A percentile compares a stretch with the other conserved stretches of the same genome.
Conservation (phyloP, 176 grass and related monocot genomes). For the Cenchrus americanus region DNA sequence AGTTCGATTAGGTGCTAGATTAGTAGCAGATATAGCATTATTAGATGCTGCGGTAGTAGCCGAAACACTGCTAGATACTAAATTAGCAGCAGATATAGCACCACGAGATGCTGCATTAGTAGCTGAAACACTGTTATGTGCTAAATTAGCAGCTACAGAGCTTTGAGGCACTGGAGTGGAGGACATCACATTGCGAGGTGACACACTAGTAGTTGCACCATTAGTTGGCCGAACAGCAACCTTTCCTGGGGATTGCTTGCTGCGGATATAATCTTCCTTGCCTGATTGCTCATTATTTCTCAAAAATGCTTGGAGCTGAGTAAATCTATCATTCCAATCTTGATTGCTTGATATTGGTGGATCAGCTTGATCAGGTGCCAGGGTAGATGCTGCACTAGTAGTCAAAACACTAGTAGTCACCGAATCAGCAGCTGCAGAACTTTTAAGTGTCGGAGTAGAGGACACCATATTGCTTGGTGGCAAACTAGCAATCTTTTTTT, state of each 20-base stretch:
- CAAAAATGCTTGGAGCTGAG: constrained; percentile 74
- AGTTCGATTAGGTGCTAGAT: not conserved
- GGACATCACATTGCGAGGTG: constrained; percentile 33
- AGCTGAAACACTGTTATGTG: constrained; percentile 22
- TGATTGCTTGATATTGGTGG: constrained; percentile 47
- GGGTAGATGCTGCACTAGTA: constrained; percentile 32
- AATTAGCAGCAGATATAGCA: constrained; percentile 40
- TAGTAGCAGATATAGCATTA: constrained; percentile 36
- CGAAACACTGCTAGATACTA: constrained; percentile 15
- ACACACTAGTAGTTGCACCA: constrained; percentile 31
- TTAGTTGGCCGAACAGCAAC: constrained; percentile 19
- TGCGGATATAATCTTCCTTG: constrained; percentile 72
- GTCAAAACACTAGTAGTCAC: constrained; percentile 3
- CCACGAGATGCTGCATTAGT: constrained; percentile 23
- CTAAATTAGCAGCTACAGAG: constrained; percentile 32
- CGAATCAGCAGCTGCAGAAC: constrained; percentile 31
- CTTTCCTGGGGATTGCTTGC: constrained; percentile 55
- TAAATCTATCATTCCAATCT: constrained; percentile 77
- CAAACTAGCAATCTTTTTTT: constrained; percentile 19
- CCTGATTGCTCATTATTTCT: constrained; percentile 76
- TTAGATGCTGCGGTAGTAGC: constrained; percentile 28
- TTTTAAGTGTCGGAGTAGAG: constrained; percentile 30
- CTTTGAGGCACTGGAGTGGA: constrained; percentile 25
- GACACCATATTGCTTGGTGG: constrained; percentile 24
- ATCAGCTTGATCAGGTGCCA: not conserved